Base-by-base conservation (phyloP, 176 grass and related monocot species). In the Saccharum officinarum region DNA sequence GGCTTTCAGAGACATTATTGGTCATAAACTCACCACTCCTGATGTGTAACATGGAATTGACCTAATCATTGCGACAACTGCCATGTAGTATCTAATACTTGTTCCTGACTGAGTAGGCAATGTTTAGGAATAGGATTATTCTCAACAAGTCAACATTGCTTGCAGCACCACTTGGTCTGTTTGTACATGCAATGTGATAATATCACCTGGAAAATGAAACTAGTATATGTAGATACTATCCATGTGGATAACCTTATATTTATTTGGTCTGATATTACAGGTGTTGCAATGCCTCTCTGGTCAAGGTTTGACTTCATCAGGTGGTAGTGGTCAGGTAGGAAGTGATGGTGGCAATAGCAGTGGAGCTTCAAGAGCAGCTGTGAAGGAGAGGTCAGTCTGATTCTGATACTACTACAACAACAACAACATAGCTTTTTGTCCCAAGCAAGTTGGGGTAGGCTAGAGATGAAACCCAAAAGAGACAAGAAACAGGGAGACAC, bases 301-400 rank as follows among this genome's bases (percentile, higher is more conserved):
- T 39, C 92, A 99, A 88, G 90, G 90, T 68, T 83, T 92, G 88
- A 82, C 91, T 72, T 91, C 88, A 69, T 99, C 97, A 62, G 97
- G 91, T 78, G 82, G 92, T 63, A 86, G 91, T 89, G 78, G 82
- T 78, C 68, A 86, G 57, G 82, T 79, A 36, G 89, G 82, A 76
- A 95, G 87, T 81, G 96, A 95, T 13, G 89, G 89, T 60, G 85
- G 87, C 44, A 95, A 88, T 87, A 92, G 91, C 75, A 92, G 91
- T 26, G 91, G 91, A 84, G 89, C 92, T 78, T 95, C 96, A 42
- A 95, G 93, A 86, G 46, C 92, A 77, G 76, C 86, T 77, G 85
- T 99, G 10, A 96, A 96, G 85, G 93, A 96, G 42, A 99, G 97
- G 97, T 96, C 22, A 52, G 85, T 72, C 45, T 40, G 26, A 71